Evolutionary conservation across 768 basidiomycete species (phyloP), one percentile per base, ranked within the genome.

Genomic region (Termitomyces sp.): DNA sequence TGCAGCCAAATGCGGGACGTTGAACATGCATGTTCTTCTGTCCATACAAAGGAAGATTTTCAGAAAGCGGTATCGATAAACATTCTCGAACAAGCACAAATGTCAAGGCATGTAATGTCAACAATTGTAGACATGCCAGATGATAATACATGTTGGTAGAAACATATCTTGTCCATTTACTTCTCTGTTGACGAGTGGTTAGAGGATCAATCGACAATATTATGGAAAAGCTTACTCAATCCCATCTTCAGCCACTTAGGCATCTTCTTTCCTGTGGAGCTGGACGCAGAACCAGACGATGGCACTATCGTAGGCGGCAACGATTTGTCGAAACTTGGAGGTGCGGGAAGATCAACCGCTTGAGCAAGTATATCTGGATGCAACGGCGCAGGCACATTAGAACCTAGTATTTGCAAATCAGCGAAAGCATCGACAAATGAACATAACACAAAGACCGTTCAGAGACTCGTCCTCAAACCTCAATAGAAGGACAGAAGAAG

Each of bases 201-300:
- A 7, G 13, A 24, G n/a, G 32, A 31, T 29, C 10, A 26, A 24
- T 46, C 18, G n/a, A 60, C 53, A 39, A 41, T 14, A 4, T 9
- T 22, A n/a, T n/a, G 22, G 16, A 37, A 24, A 20, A 32, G 68
- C 84, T 66, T 62, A 87, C 86, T 86, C 49, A 73, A 61, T 34
- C 83, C 85, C 46, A 87, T 65, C 69, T 90, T 92, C 27, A 93
- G 64, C 91, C 89, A 92, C 65, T 90, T 90, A 13, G 90, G 87
- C 58, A 87, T 72, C 72, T 89, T 90, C 71, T 76, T 82, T 54
- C 78, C 81, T 49, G 67, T 39, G 52, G 36, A 55, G 36, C 56
- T 36, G 7, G 60, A 31, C 26, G 39, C 43, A 22, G 50, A 22
- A 22, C 32, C 42, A 22, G 63, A 53, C 24, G 57, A 55, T 50